A percentile compares a stretch with the other conserved stretches of the same genome.
Evolutionary conservation across 208 protist species (phyloP).

Genomic region (Crithidia expoeki): DNA sequence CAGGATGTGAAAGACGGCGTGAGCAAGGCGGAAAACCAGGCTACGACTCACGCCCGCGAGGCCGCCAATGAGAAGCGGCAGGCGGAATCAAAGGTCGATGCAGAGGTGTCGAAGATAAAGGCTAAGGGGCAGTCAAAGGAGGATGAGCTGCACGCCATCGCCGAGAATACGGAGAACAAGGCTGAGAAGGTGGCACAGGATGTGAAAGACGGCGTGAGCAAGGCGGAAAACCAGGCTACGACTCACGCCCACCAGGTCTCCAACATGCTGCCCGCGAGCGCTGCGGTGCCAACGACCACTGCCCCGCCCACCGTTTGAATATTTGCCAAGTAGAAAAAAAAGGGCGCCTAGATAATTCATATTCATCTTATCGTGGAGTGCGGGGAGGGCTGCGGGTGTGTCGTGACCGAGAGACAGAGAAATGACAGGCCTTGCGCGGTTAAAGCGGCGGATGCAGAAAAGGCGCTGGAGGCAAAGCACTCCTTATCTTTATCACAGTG

Average conservation of each 20-base stretch:
- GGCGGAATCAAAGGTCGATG: slow-evolving; percentile 1
- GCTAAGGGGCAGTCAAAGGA: neutral
- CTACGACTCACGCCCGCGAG: neutral
- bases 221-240: slow-evolving; percentile 10
- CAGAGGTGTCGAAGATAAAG: slow-evolving; percentile 7
- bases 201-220: slow-evolving; percentile 1
- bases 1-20: neutral
- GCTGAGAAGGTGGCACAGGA: neutral
- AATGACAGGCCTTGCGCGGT: too few species aligned
- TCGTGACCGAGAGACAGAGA: too few species aligned
- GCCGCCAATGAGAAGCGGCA: neutral
- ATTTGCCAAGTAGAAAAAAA: neutral
- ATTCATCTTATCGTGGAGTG: too few species aligned
- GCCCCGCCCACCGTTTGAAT: neutral
- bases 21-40: slow-evolving; percentile 12
- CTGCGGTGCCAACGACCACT: neutral
- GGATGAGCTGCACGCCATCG: slow-evolving; percentile 1
- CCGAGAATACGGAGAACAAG: slow-evolving; percentile 1
- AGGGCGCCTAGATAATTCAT: too few species aligned
- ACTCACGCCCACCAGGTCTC: neutral
- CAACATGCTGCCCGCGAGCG: neutral
- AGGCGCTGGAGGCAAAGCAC: too few species aligned
- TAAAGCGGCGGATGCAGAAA: too few species aligned
- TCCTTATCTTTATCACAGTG: too few species aligned
- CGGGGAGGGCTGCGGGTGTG: too few species aligned